These are phyloP conservation scores for Lippia alba DNA, from an alignment of 305 asterid species.

Conservation along the genomic window DNA sequence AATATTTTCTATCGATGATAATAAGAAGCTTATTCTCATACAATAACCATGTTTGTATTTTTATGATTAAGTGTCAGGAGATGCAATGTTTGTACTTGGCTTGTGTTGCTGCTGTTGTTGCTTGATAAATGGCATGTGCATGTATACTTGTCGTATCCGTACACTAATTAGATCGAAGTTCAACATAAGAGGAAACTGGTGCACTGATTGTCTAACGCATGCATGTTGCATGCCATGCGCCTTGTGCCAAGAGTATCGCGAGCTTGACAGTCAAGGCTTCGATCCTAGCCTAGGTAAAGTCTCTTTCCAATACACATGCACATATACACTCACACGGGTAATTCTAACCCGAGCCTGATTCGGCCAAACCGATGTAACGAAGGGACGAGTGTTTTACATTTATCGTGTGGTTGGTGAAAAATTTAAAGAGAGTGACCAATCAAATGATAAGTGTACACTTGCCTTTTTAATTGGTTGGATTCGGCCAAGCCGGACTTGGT, in stretches of 20 bases:
- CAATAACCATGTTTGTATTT: not conserved
- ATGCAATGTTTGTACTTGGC: conserved; percentile 34
- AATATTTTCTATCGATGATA: no score
- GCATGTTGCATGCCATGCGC: conserved; percentile 37
- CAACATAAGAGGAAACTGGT: conserved; percentile 38
- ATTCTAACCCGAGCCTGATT: no score
- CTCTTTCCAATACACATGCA: not conserved
- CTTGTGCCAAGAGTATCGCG: conserved; percentile 48
- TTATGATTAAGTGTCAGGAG: conserved; percentile 38
- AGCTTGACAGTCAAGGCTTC: conserved; percentile 46
- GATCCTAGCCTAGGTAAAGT: conserved; percentile 46
- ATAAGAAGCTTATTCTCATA: no score
- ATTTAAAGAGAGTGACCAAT: no score
- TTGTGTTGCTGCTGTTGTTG: conserved; percentile 17
- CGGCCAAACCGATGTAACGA: no score
- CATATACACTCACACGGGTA: no score
- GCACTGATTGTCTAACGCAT: conserved; percentile 41
- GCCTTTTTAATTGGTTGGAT: no score
- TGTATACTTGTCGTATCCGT: conserved; percentile 33
- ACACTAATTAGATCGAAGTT: conserved; percentile 39
- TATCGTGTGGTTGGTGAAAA: no score
- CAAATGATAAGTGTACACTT: no score
- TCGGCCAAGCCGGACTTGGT: no score
- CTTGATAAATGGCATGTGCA: conserved; percentile 9
- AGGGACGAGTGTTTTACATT: no score